Conservation (phyloP, 768 basidiomycete genomes). For the Tulasnella calospora region DNA sequence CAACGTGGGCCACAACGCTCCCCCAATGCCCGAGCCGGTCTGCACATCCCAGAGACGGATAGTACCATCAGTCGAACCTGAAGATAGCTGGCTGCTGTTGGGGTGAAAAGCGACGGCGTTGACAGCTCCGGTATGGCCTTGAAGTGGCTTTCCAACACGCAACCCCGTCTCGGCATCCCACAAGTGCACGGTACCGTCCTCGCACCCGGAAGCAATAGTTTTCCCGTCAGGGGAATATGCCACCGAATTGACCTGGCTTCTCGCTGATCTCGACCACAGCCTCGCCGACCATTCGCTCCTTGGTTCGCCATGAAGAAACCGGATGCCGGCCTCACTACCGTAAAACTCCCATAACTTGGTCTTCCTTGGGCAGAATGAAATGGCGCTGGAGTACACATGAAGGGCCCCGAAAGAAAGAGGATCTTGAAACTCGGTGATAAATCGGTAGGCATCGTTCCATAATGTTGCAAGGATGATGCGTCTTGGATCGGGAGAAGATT, state of each 20-base stretch:
- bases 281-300: not conserved
- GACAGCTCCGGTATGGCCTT: not conserved
- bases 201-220: not conserved
- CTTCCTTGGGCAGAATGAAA: not conserved
- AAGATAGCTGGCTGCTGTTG: not conserved
- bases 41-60: not conserved
- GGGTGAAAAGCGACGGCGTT: not conserved
- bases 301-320: not conserved
- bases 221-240: not conserved
- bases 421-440: too few relatives aligned
- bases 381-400: not conserved
- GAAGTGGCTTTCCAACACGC: not conserved
- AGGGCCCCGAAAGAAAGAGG: not conserved
- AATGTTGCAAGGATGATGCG: too few relatives aligned
- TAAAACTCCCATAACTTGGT: not conserved
- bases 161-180: not conserved
- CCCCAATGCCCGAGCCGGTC: not conserved
- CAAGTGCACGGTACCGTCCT: not conserved
- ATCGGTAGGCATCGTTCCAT: too few relatives aligned
- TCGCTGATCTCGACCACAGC: not conserved
- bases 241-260: not conserved
- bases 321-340: not conserved
- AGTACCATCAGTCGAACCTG: not conserved
- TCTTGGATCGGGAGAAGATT: too few relatives aligned
- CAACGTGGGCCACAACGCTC: not conserved